Conservation (phyloP, 768 basidiomycete genomes). For the Mycena crocata region DNA sequence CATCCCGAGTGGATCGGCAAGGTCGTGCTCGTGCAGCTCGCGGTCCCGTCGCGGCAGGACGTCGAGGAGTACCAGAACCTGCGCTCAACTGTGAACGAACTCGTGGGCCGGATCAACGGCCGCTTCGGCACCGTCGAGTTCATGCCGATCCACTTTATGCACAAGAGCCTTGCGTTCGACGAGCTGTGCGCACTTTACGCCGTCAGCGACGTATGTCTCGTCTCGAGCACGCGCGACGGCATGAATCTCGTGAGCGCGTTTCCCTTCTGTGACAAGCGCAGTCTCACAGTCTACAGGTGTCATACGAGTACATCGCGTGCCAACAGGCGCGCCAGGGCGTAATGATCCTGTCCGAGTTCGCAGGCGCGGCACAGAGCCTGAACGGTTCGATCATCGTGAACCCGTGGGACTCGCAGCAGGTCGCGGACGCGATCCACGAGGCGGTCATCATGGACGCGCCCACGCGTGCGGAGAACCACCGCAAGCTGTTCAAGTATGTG, state of each 20-base stretch:
- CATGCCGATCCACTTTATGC: conserved; percentile 99
- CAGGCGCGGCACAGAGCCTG: conserved; percentile 94
- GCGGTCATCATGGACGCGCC: conserved; percentile 90
- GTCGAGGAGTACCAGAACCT: conserved; percentile 99
- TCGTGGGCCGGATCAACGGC: conserved; percentile 98
- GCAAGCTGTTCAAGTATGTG: conserved; percentile 96
- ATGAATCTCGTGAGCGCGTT: conserved; percentile 92
- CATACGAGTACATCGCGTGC: conserved; percentile 98
- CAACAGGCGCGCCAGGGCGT: conserved; percentile 94
- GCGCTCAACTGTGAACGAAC: conserved; percentile 94
- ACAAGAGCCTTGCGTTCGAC: conserved; percentile 92
- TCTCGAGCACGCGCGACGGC: conserved; percentile 95
- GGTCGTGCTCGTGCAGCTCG: conserved; percentile 96
- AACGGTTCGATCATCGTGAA: conserved; percentile 98
- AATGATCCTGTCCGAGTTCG: conserved; percentile 98
- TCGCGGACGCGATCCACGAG: conserved; percentile 96
- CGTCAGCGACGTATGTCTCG: conserved; percentile 94
- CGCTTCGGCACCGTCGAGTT: conserved; percentile 99
- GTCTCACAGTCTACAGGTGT: conserved; percentile 71
- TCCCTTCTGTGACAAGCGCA: neutral
- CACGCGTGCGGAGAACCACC: conserved; percentile 90
- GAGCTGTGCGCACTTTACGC: conserved; percentile 99
- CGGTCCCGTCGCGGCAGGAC: conserved; percentile 97
- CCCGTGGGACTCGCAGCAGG: conserved; percentile 99
- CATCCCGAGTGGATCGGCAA: conserved; percentile 99